Conservation (phyloP, 2,329 filamentous ascomycete species). For the Endothia cerciana region DNA sequence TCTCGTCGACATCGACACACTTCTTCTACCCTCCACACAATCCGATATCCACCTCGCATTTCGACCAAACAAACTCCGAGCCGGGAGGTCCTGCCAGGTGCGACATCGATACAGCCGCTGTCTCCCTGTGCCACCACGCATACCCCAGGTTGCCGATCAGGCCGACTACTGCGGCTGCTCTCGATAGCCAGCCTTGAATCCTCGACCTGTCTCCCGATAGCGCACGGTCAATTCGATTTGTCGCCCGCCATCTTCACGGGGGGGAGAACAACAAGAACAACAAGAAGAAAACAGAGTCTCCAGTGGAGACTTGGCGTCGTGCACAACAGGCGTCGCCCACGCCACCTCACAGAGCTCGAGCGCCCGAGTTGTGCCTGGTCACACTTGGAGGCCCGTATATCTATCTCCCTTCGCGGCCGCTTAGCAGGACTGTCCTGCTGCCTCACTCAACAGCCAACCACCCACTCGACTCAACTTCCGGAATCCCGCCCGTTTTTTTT, state of each 20-base stretch:
- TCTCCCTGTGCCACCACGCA: constrained; percentile 21
- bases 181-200: neutral
- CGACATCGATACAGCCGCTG: neutral
- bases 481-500: neutral
- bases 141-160: neutral
- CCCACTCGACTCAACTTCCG: neutral
- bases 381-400: neutral
- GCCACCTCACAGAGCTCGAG: neutral
- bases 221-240: neutral
- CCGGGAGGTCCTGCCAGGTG: constrained; percentile 10
- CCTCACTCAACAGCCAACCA: neutral
- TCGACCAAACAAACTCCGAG: constrained; percentile 14
- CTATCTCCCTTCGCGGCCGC: constrained; percentile 2
- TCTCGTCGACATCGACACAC: neutral
- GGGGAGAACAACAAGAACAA: neutral
- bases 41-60: constrained; percentile 15
- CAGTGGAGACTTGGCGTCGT: no score
- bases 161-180: neutral
- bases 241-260: neutral
- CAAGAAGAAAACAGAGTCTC: no score
- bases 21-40: neutral
- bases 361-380: neutral
- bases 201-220: neutral
- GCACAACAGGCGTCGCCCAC: neutral
- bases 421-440: constrained; percentile 4